Conservation (phyloP, 805 yeast genomes). For the Barnettozyma wickerhamii region DNA sequence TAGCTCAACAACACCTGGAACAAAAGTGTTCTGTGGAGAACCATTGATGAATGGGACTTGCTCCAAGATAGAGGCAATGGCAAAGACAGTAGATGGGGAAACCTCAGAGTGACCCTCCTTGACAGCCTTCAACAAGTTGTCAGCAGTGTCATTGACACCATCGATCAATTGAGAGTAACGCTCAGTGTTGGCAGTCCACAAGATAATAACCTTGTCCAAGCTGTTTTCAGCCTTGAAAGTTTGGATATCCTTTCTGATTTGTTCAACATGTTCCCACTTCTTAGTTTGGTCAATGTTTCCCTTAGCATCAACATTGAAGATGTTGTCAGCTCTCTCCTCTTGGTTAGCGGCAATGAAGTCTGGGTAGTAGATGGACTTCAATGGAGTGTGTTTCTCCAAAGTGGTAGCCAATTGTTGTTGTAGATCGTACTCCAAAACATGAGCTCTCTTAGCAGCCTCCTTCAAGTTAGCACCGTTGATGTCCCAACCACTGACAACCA, state of each 20-base stretch:
- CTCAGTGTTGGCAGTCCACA: slow-evolving; percentile 98
- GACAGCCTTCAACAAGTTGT: slow-evolving; percentile 67
- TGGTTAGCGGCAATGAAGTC: slow-evolving; percentile 96
- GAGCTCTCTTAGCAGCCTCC: slow-evolving; percentile 77
- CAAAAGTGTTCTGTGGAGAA: slow-evolving; percentile 96
- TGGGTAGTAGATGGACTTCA: slow-evolving; percentile 89
- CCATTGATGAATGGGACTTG: slow-evolving; percentile 90
- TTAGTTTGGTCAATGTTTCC: slow-evolving; percentile 50
- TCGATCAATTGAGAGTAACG: slow-evolving; percentile 73
- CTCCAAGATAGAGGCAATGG: slow-evolving; percentile 89
- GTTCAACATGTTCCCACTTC: slow-evolving; percentile 90
- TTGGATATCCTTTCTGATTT: slow-evolving; percentile 76
- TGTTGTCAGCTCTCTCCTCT: slow-evolving; percentile 85
- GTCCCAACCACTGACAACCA: slow-evolving; percentile 94
- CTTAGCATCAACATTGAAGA: slow-evolving; percentile 51
- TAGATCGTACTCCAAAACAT: slow-evolving; percentile 81
- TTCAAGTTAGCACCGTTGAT: slow-evolving; percentile 68
- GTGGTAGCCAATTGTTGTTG: slow-evolving; percentile 69
- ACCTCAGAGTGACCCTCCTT: slow-evolving; percentile 78
- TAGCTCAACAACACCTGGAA: slow-evolving; percentile 88
- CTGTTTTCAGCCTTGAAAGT: slow-evolving; percentile 67
- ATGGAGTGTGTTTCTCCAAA: slow-evolving; percentile 59
- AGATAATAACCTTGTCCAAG: slow-evolving; percentile 82
- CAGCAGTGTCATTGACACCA: slow-evolving; percentile 88
- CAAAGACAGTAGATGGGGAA: slow-evolving; percentile 91